Percentiles rank a stretch among this genome's conserved stretches.
phyloP scores from a whole-genome alignment of 2,329 filamentous ascomycete genomes.

The Bipolaris zeicola region DNA sequence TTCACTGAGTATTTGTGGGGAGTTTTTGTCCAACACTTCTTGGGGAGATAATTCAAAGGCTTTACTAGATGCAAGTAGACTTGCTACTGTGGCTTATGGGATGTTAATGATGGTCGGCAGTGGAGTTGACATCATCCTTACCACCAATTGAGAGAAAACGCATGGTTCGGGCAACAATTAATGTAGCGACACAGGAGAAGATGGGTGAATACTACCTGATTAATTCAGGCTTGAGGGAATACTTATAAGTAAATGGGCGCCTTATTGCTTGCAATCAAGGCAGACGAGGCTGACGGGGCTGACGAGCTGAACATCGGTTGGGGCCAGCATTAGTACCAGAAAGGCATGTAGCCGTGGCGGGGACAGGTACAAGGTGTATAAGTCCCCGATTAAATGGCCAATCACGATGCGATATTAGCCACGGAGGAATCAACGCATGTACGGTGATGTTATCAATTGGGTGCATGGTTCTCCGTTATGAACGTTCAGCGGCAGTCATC shows the following conservation, averaged over 20 bases:
- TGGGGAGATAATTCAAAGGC: constrained; percentile 8
- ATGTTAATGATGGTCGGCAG: background rate
- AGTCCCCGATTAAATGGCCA: background rate
- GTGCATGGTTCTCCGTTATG: background rate
- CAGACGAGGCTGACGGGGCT: constrained; percentile 15
- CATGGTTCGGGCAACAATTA: background rate
- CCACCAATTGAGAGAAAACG: constrained; percentile 4
- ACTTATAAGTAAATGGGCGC: constrained; percentile 6
- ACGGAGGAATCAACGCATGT: background rate
- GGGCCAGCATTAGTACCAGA: constrained; percentile 6
- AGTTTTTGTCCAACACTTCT: constrained; percentile 6
- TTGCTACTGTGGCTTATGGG: background rate
- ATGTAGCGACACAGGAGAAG: background rate
- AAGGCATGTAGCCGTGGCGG: constrained; percentile 2
- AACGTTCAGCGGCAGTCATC: background rate
- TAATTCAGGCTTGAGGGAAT: background rate
- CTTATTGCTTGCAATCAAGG: constrained; percentile 6
- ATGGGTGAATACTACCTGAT: background rate
- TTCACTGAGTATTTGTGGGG: constrained; percentile 1
- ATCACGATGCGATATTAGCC: background rate
- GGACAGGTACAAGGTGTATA: background rate
- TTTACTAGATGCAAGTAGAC: constrained; percentile 5
- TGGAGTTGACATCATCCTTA: background rate
- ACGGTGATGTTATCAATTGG: constrained; percentile 3
- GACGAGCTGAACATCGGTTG: constrained; percentile 5